Evolutionary conservation across 2,329 filamentous ascomycete genomes (phyloP), one percentile per base, ranked within the genome.

Genomic region (Massarina eburnea): DNA sequence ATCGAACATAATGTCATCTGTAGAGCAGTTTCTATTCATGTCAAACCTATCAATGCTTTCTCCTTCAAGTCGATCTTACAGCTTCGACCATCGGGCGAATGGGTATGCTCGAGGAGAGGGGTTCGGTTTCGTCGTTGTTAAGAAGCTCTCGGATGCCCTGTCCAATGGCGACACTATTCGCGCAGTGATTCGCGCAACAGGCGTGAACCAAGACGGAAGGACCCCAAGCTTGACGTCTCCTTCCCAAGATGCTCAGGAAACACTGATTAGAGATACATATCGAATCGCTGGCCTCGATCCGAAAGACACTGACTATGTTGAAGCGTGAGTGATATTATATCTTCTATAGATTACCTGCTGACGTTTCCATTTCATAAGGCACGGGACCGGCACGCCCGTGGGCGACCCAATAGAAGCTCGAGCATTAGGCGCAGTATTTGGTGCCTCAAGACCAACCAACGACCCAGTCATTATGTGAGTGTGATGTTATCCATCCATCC

Each of bases 91-190:
- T 14, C 72, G 74, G 1, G 83, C 80, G 15, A 79, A 80, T 46
- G 84, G 84, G 0, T 87, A 86, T 57, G 81, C 78, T 0, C 74
- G 83, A 24, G 83, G 82, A 1, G 84, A 87, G 55, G 84, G 82
- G 0, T 71, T 81, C 3, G 48, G 37, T 3, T 51, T 50, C 12
- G 21, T 67, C 7, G 39, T 66, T 29, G 40, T 66, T 4, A 67
- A 66, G 33, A 44, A 38, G 6, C 45, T 80, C 2, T 66, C 73
- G 9, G 72, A 78, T 54, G 80, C 80, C 3, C 43, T 76, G 8
- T 12, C 27, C 6, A 53, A 63, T 39, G 43, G 48, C 14, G 61
- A 68, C 33, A 52, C 58, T 8, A 62, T 68, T 24, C 48, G 55
- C 10, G 61, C 56, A 6, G 44, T 66, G 2, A 50, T 68, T 4